phyloP scores from a whole-genome alignment of 1,139 yeast genomes.

The Blastobotrys apis region DNA sequence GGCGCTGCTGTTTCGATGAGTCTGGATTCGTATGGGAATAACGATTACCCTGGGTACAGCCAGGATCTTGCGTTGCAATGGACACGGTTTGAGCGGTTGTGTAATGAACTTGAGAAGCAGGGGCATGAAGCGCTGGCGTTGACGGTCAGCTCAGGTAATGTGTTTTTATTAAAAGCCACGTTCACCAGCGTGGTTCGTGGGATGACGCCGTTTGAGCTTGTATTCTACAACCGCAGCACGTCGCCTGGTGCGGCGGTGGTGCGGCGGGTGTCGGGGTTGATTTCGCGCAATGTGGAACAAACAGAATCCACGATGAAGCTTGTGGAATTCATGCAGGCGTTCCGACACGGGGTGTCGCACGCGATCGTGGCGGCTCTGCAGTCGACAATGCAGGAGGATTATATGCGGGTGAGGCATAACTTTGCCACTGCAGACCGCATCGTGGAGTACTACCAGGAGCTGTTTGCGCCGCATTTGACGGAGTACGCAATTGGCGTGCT shows the following conservation, averaged over 20 bases:
- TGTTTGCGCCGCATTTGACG: constrained; percentile 19
- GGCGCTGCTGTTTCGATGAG: constrained; percentile 28
- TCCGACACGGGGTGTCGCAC: constrained; percentile 19
- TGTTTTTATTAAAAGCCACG: constrained; percentile 25
- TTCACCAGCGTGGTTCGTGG: constrained; percentile 23
- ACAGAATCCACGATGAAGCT: constrained; percentile 19
- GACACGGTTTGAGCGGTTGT: constrained; percentile 57
- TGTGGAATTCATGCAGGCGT: constrained; percentile 19
- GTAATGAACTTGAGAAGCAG: constrained; percentile 60
- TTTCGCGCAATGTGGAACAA: constrained; percentile 9
- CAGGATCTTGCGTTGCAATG: constrained; percentile 43
- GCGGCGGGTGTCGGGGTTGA: constrained; percentile 10
- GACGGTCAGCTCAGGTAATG: constrained; percentile 25
- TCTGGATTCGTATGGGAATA: constrained; percentile 11
- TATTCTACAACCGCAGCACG: constrained; percentile 23
- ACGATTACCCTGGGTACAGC: constrained; percentile 28
- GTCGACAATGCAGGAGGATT: constrained; percentile 19
- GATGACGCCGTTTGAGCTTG: constrained; percentile 23
- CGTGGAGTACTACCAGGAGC: constrained; percentile 19
- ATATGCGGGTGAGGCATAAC: constrained; percentile 16
- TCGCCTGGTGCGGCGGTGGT: constrained; percentile 19
- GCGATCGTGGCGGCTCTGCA: constrained; percentile 15
- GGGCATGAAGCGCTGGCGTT: constrained; percentile 53
- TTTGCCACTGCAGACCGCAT: constrained; percentile 23
- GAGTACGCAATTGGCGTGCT: constrained; percentile 21